These are phyloP conservation scores for Biancaea sappan DNA, from an alignment of 306 rosid genomes.

Conservation along the genomic window DNA sequence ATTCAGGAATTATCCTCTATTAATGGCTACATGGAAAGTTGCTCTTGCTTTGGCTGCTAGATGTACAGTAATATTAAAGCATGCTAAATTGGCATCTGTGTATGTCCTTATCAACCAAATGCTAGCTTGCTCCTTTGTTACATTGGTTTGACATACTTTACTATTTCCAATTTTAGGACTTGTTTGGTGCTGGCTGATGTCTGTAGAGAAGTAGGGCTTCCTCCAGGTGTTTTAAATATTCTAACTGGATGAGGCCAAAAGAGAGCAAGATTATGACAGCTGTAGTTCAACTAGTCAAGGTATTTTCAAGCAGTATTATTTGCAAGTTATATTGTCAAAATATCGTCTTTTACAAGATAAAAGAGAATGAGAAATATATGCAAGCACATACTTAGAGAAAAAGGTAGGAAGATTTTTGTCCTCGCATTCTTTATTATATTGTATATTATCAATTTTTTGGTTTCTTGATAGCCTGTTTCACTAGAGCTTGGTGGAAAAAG, in stretches of 20 bases:
- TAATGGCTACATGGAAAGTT: conserved; percentile 97
- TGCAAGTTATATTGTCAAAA: conserved; percentile 8
- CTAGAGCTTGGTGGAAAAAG: conserved; percentile 98
- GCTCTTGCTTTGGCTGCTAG: conserved; percentile 99
- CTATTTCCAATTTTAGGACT: conserved; percentile 45
- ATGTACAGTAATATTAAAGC: conserved; percentile 95
- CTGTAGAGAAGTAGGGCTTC: conserved; percentile 13
- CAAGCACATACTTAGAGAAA: neutral
- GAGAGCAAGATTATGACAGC: conserved; percentile 91
- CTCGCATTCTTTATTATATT: conserved; percentile 18
- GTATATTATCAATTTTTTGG: conserved; percentile 27
- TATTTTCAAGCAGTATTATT: conserved; percentile 34
- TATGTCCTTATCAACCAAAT: conserved; percentile 46
- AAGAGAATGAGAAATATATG: neutral
- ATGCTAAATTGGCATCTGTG: conserved; percentile 93
- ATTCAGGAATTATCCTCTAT: conserved; percentile 71
- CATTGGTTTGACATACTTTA: conserved; percentile 12
- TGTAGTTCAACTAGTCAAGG: conserved; percentile 89
- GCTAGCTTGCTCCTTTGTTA: conserved; percentile 27
- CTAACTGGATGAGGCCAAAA: conserved; percentile 86
- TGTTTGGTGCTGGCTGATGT: conserved; percentile 18
- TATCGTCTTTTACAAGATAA: conserved; percentile 17
- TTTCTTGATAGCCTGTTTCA: conserved; percentile 83
- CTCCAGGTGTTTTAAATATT: conserved; percentile 53
- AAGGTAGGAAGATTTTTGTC: neutral